These are phyloP conservation scores for Paxillus involutus DNA, from an alignment of 768 basidiomycete genomes.

Conservation along the genomic window DNA sequence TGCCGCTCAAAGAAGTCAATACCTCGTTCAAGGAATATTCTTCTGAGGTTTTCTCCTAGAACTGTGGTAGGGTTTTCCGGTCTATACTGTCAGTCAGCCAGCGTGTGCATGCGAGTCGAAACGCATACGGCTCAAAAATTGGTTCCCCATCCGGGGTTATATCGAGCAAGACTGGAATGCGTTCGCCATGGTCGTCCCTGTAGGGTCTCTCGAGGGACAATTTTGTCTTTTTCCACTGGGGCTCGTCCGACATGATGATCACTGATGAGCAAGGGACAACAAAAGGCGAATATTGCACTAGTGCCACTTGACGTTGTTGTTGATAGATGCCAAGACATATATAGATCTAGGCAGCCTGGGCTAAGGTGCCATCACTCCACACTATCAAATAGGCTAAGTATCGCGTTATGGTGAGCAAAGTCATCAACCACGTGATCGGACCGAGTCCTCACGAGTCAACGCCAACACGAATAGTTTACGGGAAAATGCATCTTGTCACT, in stretches of 20 bases:
- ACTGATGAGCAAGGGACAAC: too few relatives aligned
- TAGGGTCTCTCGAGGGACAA: constrained; percentile 79
- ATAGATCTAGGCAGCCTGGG: too few relatives aligned
- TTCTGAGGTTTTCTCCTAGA: constrained; percentile 63
- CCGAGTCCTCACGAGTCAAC: constrained; percentile 4
- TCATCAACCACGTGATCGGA: constrained; percentile 26
- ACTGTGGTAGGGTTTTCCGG: constrained; percentile 55
- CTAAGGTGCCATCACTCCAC: too few relatives aligned
- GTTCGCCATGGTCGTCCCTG: constrained; percentile 71
- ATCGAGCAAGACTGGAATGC: constrained; percentile 62
- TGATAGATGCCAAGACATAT: too few relatives aligned
- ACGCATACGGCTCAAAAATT: constrained; percentile 68
- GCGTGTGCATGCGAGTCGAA: constrained; percentile 5
- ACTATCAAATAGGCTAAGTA: too few relatives aligned
- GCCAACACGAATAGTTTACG: background rate
- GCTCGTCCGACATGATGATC: constrained; percentile 26
- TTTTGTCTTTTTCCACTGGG: constrained; percentile 57
- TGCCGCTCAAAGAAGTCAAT: constrained; percentile 69
- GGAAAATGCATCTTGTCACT: constrained; percentile 24
- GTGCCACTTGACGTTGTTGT: too few relatives aligned
- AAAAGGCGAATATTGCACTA: too few relatives aligned
- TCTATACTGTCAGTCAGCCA: constrained; percentile 33
- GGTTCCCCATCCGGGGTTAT: constrained; percentile 69
- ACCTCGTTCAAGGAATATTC: constrained; percentile 76
- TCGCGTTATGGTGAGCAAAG: background rate